Evolutionary conservation across 1,284 basidiomycete species (phyloP), one percentile per base, ranked within the genome.

Genomic region (Cutaneotrichosporon sp.): DNA sequence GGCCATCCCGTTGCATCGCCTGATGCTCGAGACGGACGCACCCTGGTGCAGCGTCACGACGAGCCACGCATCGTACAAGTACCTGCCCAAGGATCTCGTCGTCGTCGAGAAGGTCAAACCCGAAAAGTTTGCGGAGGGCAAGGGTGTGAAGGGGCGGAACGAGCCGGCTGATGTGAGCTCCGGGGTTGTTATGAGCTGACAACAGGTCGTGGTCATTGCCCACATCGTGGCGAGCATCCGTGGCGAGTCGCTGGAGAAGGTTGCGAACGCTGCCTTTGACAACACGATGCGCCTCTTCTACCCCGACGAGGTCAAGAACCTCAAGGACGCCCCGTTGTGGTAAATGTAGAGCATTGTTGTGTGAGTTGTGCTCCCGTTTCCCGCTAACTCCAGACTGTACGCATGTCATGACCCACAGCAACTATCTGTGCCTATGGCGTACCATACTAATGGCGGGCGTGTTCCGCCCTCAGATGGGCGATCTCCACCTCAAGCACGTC

Each of bases 1-100:
- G 60, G 75, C 82, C 2, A 85, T 95, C 29, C 87, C 84, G 1
- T 81, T 86, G 3, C 85, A 88, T 31, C 82, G 82, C 59, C 77
- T 95, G 52, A 82, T 94, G 81, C 81, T 95, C 13, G 92, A 95
- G 76, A 93, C 90, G 50, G 90, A 92, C 77, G 86, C 89, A 0
- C 90, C 90, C 3, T 94, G 91, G 90, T 94, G 92, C 73, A 85
- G 87, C 3, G 83, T 90, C 77, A 89, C 89, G 5, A 83, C 87
- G 1, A 87, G 88, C 0, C 90, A 92, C 64, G 89, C 90, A 3
- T 91, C 90, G 0, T 82, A 85, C 63, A 57, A 75, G 7, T 81
- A 86, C 69, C 76, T 92, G 2, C 81, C 84, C 24, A 71, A 4
- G 69, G 85, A 16, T 88, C 86, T 75, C 82, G 86, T 67, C 85